These are phyloP conservation scores for Platismatia glauca DNA, from an alignment of 495 filamentous ascomycete genomes.

Conservation along the genomic window DNA sequence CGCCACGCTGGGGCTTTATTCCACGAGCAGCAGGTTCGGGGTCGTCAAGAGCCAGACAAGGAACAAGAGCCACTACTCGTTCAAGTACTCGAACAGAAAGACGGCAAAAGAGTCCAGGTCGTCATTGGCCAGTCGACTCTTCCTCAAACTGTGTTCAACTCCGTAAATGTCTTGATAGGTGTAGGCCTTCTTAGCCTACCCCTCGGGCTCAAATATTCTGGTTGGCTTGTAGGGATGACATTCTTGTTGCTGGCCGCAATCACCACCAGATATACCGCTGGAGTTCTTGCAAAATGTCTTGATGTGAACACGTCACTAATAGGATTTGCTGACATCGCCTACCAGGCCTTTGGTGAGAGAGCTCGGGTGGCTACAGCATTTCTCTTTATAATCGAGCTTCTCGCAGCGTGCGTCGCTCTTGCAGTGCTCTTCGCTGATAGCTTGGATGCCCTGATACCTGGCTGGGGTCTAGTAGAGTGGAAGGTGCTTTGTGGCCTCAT, in stretches of 20 bases:
- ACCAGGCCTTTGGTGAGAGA: constrained; percentile 77
- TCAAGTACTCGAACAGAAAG: constrained; percentile 75
- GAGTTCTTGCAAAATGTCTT: constrained; percentile 78
- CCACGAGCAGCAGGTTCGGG: constrained; percentile 54
- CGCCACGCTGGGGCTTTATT: constrained; percentile 62
- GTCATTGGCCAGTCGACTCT: constrained; percentile 88
- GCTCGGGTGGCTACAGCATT: constrained; percentile 74
- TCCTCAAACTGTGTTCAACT: constrained; percentile 94
- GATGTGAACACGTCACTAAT: constrained; percentile 71
- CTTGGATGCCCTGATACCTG: constrained; percentile 68
- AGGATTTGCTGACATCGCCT: constrained; percentile 91
- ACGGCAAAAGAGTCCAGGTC: constrained; percentile 72
- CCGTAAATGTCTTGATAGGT: constrained; percentile 89
- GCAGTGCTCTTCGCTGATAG: constrained; percentile 92
- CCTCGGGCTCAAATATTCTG: constrained; percentile 79
- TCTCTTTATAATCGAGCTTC: constrained; percentile 79
- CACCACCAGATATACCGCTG: constrained; percentile 79
- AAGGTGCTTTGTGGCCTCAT: constrained; percentile 79
- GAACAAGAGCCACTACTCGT: constrained; percentile 74
- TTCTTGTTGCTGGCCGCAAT: constrained; percentile 66
- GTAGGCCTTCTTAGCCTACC: constrained; percentile 85
- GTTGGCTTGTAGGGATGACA: constrained; percentile 76
- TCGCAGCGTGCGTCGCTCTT: constrained; percentile 83
- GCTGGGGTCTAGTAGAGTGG: constrained; percentile 63
- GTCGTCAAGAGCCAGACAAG: constrained; percentile 43